These are phyloP conservation scores for Thermothelomyces thermophilus DNA, from an alignment of 2,329 filamentous ascomycete species.

Conservation along the genomic window DNA sequence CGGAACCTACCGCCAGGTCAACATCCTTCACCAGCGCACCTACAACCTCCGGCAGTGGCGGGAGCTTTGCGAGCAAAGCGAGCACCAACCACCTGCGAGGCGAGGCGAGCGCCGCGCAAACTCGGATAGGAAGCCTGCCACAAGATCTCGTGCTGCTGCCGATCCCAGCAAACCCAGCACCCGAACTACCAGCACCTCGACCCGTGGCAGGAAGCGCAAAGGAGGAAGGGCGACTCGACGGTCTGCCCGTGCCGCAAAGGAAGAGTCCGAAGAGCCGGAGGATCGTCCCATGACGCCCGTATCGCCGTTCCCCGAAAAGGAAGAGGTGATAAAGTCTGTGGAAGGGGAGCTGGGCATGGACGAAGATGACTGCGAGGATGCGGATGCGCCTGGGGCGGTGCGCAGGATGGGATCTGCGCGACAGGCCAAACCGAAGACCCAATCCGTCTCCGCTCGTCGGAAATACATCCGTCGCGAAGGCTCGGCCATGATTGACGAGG, in stretches of 20 bases:
- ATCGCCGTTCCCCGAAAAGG: slow-evolving; percentile 41
- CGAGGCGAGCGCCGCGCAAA: slow-evolving; percentile 73
- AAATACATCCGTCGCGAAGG: slow-evolving; percentile 78
- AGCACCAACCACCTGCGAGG: slow-evolving; percentile 88
- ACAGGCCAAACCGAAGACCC: slow-evolving; percentile 52
- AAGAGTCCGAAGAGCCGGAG: slow-evolving; percentile 35
- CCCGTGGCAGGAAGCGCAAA: slow-evolving; percentile 30
- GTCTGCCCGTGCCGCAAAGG: slow-evolving; percentile 31
- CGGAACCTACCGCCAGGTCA: slow-evolving; percentile 93
- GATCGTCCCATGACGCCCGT: slow-evolving; percentile 54
- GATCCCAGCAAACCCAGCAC: slow-evolving; percentile 15
- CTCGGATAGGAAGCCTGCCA: slow-evolving; percentile 42
- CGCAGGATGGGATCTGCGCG: slow-evolving; percentile 41
- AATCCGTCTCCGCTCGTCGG: slow-evolving; percentile 78
- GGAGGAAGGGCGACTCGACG: slow-evolving; percentile 19
- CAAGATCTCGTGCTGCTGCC: slow-evolving; percentile 34
- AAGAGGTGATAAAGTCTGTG: slow-evolving; percentile 40
- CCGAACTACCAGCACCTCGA: slow-evolving; percentile 33
- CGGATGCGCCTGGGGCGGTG: slow-evolving; percentile 34
- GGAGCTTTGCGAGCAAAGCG: slow-evolving; percentile 83
- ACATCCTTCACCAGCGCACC: slow-evolving; percentile 89
- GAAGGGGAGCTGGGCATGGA: slow-evolving; percentile 40
- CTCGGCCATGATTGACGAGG: slow-evolving; percentile 77
- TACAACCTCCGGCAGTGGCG: slow-evolving; percentile 98
- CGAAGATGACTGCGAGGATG: slow-evolving; percentile 41